Base-by-base conservation (phyloP, 495 filamentous ascomycete genomes). In the Cladorrhinum samala region DNA sequence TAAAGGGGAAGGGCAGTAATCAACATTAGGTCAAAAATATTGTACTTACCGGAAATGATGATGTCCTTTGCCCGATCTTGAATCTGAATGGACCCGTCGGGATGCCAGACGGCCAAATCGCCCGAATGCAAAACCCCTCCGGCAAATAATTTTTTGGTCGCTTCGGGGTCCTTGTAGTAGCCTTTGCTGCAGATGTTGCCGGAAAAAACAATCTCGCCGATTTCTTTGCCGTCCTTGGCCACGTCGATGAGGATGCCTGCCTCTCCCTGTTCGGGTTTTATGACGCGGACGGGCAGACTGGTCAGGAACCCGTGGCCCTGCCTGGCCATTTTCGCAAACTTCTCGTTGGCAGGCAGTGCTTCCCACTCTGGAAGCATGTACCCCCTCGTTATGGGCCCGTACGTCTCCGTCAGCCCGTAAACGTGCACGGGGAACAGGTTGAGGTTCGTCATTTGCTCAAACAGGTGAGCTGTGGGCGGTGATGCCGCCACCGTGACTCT, bases 61-160 rank as follows among this genome's bases (percentile, higher is more conserved):
- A 98, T 96, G 65, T 98, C 93, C 72, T 97, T 98, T 3, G 88
- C 88, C 33, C 93, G 78, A 68, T 98, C 93, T 55, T 94, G 75
- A 57, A 98, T 96, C 74, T 96, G 89, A 41, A 91, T 82, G 45
- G 87, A 83, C 1, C 92, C 91, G 62, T 97, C 91, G 0, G 84
- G 77, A 64, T 95, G 87, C 86, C 86, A 89, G 4, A 98, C 91
- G 3, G 93, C 93, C 50, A 98, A 68, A 63, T 98, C 93, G 0
- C 94, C 93, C 9, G 86, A 88, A 67, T 95, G 94, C 43, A 89
- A 69, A 18, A 85, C 89, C 13, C 93, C 94, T 6, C 94, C 94
- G 0, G 78, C 83, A 65, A 94, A 97, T 17, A 97, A 72, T 76
- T 90, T 95, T 47, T 76, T 73, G 46, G 93, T 97, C 21, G 94